Evolutionary conservation across 2,329 filamentous ascomycete genomes (phyloP).

Genomic region (Tolypocladium nubicola): DNA sequence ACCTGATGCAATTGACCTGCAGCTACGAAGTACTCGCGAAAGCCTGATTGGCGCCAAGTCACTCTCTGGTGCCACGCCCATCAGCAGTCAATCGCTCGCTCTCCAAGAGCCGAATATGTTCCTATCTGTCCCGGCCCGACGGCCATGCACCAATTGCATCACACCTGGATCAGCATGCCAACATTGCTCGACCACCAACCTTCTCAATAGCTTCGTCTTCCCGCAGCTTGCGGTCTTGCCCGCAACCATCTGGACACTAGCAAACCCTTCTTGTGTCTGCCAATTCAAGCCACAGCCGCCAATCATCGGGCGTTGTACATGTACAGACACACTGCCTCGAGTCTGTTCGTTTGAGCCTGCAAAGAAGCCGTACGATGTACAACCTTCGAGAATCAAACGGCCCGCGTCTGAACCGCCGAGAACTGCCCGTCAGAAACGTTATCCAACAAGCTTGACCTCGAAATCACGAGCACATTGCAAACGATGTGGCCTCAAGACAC

Average conservation of each 20-base stretch:
- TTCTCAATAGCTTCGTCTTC: not conserved
- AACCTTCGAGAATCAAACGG: not conserved
- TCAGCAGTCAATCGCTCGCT: not conserved
- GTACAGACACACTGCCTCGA: not conserved
- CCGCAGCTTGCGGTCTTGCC: not conserved
- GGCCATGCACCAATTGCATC: not conserved
- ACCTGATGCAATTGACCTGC: not conserved
- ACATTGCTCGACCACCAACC: not conserved
- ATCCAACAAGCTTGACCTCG: not conserved
- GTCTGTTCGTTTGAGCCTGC: not conserved
- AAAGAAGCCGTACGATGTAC: no score
- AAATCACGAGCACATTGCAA: not conserved
- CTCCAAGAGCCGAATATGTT: not conserved
- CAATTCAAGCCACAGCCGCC: not conserved
- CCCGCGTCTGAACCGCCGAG: not conserved
- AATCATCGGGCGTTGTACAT: not conserved
- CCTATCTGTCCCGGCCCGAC: not conserved
- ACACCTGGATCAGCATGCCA: not conserved
- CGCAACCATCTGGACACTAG: not conserved
- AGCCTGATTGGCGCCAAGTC: not conserved
- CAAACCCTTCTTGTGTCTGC: not conserved
- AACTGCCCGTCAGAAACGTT: no score
- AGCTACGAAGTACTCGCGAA: not conserved
- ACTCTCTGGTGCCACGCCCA: not conserved
- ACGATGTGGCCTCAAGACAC: not conserved